Base-by-base conservation (phyloP, 441 rosid species). In the Adansonia gregorii region DNA sequence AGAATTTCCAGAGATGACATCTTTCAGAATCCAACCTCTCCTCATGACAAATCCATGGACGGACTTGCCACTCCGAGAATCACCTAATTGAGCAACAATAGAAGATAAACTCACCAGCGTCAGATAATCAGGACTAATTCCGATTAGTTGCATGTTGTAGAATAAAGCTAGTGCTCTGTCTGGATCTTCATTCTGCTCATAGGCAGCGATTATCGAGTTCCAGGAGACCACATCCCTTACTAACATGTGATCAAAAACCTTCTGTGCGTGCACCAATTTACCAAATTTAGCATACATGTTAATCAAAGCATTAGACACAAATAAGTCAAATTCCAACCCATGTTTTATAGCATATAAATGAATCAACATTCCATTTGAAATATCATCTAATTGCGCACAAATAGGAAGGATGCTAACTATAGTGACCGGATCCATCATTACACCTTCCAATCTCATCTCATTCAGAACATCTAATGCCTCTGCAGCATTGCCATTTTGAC, bases 141-240 rank as follows among this genome's bases (percentile, higher is more conserved):
- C 87, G 58, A 22, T 79, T 56, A n/a, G 72, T 74, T 74, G 86
- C 95, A 92, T 93, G 83, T 83, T 82, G 71, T 78, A 80, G 73
- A 90, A 89, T 60, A 86, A 75, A 65, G 46, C n/a, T 49, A 77
- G 78, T 48, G 91, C 98, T 56, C 76, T 81, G 67, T 73, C 60
- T 2, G 90, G 92, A 76, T 87, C 84, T 49, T 85, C 79, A 83
- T 89, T 89, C 82, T 90, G 90, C 84, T 90, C 97, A 60, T 87
- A 87, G 67, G 95, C 93, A 54, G 92, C 88, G 77, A 90, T 88
- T 56, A 93, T 87, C 1, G 97, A 91, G 85, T 93, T 93, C 98
- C 98, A 92, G 2, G 97, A 91, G 67, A 91, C 91, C 56, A 89
- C 77, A 83, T 90, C 97, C 76, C 85, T 90, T 51, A 56, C 77